Conservation (phyloP, 2,329 filamentous ascomycete species). For the Furcasterigmium furcatum region DNA sequence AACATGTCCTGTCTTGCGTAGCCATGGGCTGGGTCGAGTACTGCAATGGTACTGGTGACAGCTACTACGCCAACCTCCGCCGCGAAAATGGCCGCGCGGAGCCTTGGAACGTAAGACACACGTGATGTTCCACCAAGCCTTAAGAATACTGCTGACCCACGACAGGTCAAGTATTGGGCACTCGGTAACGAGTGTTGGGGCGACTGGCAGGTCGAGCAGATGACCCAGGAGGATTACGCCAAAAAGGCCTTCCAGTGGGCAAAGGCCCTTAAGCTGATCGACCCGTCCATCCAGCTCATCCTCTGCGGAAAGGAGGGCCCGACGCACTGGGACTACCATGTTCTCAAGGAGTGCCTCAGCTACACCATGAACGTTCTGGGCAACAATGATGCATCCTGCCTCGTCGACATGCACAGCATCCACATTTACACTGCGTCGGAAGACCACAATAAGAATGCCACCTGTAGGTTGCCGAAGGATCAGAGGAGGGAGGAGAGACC, state of each 20-base stretch:
- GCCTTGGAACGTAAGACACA: slow-evolving; percentile 63
- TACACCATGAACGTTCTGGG: slow-evolving; percentile 28
- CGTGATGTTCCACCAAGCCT: background rate
- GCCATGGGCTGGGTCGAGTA: slow-evolving; percentile 72
- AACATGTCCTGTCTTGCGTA: background rate
- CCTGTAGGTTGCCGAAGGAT: slow-evolving; percentile 17
- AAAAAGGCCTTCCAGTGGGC: slow-evolving; percentile 69
- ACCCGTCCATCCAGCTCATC: slow-evolving; percentile 66
- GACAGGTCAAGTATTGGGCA: slow-evolving; percentile 72
- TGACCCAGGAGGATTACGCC: slow-evolving; percentile 67
- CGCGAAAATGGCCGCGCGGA: slow-evolving; percentile 71
- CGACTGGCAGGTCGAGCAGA: slow-evolving; percentile 64
- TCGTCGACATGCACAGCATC: slow-evolving; percentile 79
- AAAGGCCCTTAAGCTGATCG: slow-evolving; percentile 68
- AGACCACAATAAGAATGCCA: slow-evolving; percentile 45
- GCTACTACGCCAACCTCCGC: slow-evolving; percentile 78
- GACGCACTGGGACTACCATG: slow-evolving; percentile 69
- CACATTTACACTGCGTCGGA: slow-evolving; percentile 70
- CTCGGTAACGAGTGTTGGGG: slow-evolving; percentile 75
- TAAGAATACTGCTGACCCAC: background rate
- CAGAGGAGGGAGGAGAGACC: no score
- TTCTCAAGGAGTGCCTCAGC: slow-evolving; percentile 64
- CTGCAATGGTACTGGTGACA: slow-evolving; percentile 76
- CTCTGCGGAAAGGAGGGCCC: slow-evolving; percentile 71
- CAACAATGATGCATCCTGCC: slow-evolving; percentile 25